Percentiles rank a stretch among this genome's conserved stretches.
These are phyloP conservation scores for Fraxinus greggii DNA, from an alignment of 305 asterid species.

Conservation along the genomic window DNA sequence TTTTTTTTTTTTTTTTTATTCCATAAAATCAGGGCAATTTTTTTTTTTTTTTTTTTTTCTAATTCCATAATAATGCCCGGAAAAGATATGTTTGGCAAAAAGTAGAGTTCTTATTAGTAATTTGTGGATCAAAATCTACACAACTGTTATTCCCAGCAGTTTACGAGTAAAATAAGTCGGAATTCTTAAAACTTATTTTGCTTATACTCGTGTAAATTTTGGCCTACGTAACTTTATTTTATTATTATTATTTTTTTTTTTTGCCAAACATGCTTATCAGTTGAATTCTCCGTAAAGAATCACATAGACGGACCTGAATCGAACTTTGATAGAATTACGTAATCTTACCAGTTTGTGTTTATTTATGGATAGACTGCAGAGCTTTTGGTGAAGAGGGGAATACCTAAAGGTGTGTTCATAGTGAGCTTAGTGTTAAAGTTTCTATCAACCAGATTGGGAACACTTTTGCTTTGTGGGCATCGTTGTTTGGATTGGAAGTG, in stretches of 20 bases:
- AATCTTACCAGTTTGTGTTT: not conserved
- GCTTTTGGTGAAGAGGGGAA: slow-evolving; percentile 42
- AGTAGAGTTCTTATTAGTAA: not conserved
- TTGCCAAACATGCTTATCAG: not conserved
- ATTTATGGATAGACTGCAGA: slow-evolving; percentile 57
- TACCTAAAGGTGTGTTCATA: slow-evolving; percentile 46
- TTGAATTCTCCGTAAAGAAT: not conserved
- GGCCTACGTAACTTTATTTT: not conserved
- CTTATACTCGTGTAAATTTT: not conserved
- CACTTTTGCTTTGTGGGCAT: slow-evolving; percentile 67
- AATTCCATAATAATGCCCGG: not conserved
- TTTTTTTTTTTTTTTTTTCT: not conserved
- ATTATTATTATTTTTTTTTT: no score
- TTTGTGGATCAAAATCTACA: not conserved
- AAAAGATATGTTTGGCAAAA: not conserved
- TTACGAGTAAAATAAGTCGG: not conserved
- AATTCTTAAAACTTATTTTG: not conserved
- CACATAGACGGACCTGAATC: not conserved
- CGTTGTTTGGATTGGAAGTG: slow-evolving; percentile 55
- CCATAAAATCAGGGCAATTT: not conserved
- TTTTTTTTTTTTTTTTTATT: not conserved
- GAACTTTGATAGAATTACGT: not conserved
- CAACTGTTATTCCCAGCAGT: not conserved
- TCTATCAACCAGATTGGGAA: slow-evolving; percentile 71
- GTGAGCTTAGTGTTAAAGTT: slow-evolving; percentile 45